Evolutionary conservation across 345 rosid genomes (phyloP).

Genomic region (Euphorbia pulcherrima): DNA sequence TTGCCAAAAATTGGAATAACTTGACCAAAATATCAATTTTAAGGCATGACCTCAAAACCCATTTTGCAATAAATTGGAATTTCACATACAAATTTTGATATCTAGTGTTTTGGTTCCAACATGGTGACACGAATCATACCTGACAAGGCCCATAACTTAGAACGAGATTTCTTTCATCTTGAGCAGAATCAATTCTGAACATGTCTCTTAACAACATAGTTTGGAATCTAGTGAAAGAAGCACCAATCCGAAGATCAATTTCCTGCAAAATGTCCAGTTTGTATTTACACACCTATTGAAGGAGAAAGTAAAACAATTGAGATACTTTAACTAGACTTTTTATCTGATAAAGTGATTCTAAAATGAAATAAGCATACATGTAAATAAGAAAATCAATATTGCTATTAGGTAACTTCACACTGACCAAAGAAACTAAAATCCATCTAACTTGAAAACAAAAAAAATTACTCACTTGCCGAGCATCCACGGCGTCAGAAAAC

Average conservation of each 20-base stretch:
- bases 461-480: constrained; percentile 84
- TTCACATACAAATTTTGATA: neutral
- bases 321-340: neutral
- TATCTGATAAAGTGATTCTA: neutral
- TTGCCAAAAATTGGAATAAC: neutral
- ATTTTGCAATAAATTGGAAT: neutral
- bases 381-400: constrained; percentile 1
- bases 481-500: constrained; percentile 94
- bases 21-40: neutral
- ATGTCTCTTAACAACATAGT: constrained; percentile 83
- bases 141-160: constrained; percentile 98
- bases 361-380: neutral
- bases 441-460: constrained; percentile 3
- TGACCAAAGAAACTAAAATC: constrained; percentile 2
- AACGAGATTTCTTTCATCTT: constrained; percentile 79
- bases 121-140: constrained; percentile 48
- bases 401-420: neutral
- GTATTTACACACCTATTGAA: neutral
- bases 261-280: constrained; percentile 43
- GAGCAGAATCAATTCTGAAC: constrained; percentile 61
- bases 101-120: neutral
- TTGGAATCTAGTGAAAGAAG: constrained; percentile 96
- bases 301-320: neutral
- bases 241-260: constrained; percentile 94
- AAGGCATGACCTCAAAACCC: neutral